phyloP scores from a whole-genome alignment of 805 yeast genomes.

The Saccharomycopsis selenospora region DNA sequence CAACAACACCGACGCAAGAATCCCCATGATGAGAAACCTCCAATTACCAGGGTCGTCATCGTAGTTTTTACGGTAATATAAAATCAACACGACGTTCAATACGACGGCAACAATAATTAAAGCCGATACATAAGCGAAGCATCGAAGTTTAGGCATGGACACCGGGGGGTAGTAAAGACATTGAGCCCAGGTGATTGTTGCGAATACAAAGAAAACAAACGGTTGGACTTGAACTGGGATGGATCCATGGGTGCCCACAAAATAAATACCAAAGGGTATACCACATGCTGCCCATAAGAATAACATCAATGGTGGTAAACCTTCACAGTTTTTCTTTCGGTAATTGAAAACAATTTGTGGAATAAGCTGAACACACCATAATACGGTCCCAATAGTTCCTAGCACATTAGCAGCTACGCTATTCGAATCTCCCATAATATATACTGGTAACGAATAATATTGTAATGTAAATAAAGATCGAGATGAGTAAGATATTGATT shows the following conservation, averaged over 20 bases:
- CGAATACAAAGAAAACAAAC: constrained; percentile 65
- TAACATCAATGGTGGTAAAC: constrained; percentile 85
- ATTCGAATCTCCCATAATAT: constrained; percentile 9
- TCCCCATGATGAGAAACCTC: constrained; percentile 79
- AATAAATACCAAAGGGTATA: constrained; percentile 81
- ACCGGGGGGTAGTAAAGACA: constrained; percentile 69
- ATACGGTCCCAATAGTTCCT: constrained; percentile 82
- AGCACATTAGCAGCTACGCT: constrained; percentile 58
- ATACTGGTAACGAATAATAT: no score
- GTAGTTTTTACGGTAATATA: constrained; percentile 48
- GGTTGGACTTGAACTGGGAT: constrained; percentile 85
- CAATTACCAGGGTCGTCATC: constrained; percentile 43
- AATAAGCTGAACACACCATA: constrained; percentile 87
- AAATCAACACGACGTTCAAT: constrained; percentile 59
- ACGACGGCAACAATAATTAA: constrained; percentile 46
- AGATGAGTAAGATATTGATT: no score
- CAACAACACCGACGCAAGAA: constrained; percentile 66
- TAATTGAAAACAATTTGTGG: constrained; percentile 80
- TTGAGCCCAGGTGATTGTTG: constrained; percentile 63
- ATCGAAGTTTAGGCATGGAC: constrained; percentile 29
- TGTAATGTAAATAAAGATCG: no score
- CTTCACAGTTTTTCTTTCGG: constrained; percentile 70
- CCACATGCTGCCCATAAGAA: constrained; percentile 75
- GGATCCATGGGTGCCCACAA: constrained; percentile 60
- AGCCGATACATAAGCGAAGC: constrained; percentile 30